phyloP scores from a whole-genome alignment of 2,329 filamentous ascomycete species.

The Diaporthe citrichinensis region DNA sequence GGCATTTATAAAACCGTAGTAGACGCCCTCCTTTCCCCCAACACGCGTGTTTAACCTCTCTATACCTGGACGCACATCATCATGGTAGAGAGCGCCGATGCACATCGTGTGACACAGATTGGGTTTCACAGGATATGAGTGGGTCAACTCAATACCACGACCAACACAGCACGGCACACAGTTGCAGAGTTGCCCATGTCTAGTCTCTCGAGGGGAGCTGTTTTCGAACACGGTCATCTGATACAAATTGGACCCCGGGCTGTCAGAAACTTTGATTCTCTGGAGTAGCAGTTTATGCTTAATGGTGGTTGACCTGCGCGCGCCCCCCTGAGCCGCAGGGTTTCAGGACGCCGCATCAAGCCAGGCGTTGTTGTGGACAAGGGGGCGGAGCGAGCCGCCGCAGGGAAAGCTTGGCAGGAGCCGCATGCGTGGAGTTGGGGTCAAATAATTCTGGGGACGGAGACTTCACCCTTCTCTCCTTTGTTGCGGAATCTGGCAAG shows the following conservation, averaged over 20 bases:
- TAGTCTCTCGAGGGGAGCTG: constrained; percentile 1
- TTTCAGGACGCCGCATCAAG: constrained; percentile 23
- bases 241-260: constrained; percentile 10
- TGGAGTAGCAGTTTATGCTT: constrained; percentile 24
- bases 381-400: constrained; percentile 22
- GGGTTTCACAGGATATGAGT: constrained; percentile 30
- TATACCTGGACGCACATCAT: background rate
- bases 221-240: constrained; percentile 19
- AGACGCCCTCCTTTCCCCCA: background rate
- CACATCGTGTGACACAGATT: constrained; percentile 17
- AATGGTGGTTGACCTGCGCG: constrained; percentile 12
- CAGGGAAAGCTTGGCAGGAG: constrained; percentile 22
- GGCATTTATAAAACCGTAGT: constrained; percentile 19
- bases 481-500: background rate
- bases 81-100: constrained; percentile 15
- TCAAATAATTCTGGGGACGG: constrained; percentile 6
- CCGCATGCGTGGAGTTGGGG: constrained; percentile 12
- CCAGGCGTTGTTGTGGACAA: constrained; percentile 4
- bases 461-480: background rate
- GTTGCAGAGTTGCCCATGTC: background rate
- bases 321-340: constrained; percentile 21
- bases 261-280: constrained; percentile 22
- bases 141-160: background rate
- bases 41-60: background rate
- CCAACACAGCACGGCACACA: background rate